Evolutionary conservation across 306 rosid genomes (phyloP), one percentile per base, ranked within the genome.

Genomic region (Malus asiatica): DNA sequence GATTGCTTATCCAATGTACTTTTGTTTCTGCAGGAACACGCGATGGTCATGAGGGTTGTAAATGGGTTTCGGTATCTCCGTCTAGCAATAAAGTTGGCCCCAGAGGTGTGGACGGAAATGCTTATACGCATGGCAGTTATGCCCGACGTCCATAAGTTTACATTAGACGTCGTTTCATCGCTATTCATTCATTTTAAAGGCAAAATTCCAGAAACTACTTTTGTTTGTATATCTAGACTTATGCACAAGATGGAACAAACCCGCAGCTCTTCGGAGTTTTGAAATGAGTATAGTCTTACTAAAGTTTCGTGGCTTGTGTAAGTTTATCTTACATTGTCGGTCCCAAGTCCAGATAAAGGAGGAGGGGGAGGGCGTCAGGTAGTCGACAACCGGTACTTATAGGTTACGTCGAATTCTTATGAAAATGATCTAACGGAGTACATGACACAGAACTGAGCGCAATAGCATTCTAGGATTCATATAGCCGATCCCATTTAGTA

Each of bases 51-150:
- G 44, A 85, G 97, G 86, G 88, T 92, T 58, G 77, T 83, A 57
- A 85, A 87, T 22, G 92, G 92, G 57, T 89, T 95, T 70, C 79
- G 19, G 55, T 89, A 82, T 83, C 74, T 92, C 58, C 60, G 81
- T 57, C 89, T 75, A 38, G 98, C 96, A 66, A 85, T 90, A 62
- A 87, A 78, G 80, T 75, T 92, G 80, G 99, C 98, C 33, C 98
- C 97, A 1, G 90, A 42, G 63, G 91, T 88, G 66, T 95, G 99
- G 99, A 82, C 88, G 23, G 74, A 90, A 25, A 92, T 95, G 99
- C 82, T 95, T 55, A 48, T 88, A 65, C 96, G 98, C 60, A 79
- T 92, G 92, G 80, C 89, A 14, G 72, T 78, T 67, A 92, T 82
- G 81, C 93, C 93, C 12, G 97, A 92, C 84, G 92, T 86, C 80